Base-by-base conservation (phyloP, 352 stramenopile species). In the Pythium graminicola region DNA sequence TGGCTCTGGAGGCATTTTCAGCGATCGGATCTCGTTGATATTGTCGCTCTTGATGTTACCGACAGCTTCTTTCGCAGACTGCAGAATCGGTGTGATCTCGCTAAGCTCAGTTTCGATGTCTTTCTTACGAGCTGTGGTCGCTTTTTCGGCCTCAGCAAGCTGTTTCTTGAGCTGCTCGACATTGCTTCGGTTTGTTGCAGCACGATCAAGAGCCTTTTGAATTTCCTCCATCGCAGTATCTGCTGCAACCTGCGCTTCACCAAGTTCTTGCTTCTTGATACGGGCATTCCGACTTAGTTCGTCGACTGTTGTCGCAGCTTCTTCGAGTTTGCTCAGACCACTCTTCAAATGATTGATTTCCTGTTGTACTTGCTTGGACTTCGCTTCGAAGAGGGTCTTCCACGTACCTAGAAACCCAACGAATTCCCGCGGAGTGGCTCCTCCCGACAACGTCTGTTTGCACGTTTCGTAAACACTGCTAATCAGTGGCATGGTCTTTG, bases 221-320 rank as follows among this genome's bases (percentile, higher is more conserved):
- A 98, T 98, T 59, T 97, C 85, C 23, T 96, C 86, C 93, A 98
- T 98, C 3, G 93, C 94, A 38, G 88, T 77, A 48, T 98, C 93
- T 0, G 93, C 93, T 0, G 80, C 81, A 5, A 86, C 67, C 49
- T 98, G 93, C 14, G 92, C 93, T 1, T 72, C 61, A 19, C 76
- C 62, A 10, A 98, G 72, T 40, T 97, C 82, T 28, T 89, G 85
- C 57, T 97, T 90, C 65, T 98, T 95, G 45, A 89, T 69, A 0
- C 65, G 73, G 0, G 93, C 93, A 8, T 94, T 87, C 4, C 73
- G 76, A 53, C 74, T 95, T 23, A 98, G 67, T 20, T 96, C 80
- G 51, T 98, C 91, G 16, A 98, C 93, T 0, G 87, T 97, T 6
- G 76, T 67, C 16, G 85, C 85, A 0, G 93, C 93, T 42, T 97